Percentiles rank a stretch among this genome's conserved stretches.
These are phyloP conservation scores for Xerocomus nothofagi DNA, from an alignment of 1,284 basidiomycete genomes.

Conservation along the genomic window DNA sequence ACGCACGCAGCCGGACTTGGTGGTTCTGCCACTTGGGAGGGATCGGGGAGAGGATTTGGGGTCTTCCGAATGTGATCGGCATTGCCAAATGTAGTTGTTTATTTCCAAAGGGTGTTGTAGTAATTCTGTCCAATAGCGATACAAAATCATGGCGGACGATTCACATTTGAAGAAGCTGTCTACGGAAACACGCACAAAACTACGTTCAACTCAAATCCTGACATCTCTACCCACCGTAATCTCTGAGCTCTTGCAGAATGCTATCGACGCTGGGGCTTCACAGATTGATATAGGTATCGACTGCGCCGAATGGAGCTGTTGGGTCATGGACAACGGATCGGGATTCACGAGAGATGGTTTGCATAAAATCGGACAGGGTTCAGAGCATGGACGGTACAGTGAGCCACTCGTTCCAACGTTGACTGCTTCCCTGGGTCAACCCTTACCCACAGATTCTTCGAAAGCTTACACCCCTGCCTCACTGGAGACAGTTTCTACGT, in stretches of 20 bases:
- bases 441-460: conserved; percentile 55
- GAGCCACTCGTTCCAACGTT: conserved; percentile 29
- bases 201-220: conserved; percentile 82
- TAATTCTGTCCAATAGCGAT: too few relatives aligned
- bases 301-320: conserved; percentile 71
- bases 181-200: conserved; percentile 54
- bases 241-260: conserved; percentile 84
- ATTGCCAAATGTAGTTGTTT: conserved; percentile 32
- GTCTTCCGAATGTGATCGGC: conserved; percentile 82
- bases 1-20: conserved; percentile 21
- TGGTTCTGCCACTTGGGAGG: conserved; percentile 64
- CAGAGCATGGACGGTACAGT: conserved; percentile 66
- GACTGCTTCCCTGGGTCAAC: neutral
- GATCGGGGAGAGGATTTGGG: conserved; percentile 75
- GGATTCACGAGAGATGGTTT: conserved; percentile 70
- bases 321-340: conserved; percentile 80
- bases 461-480: conserved; percentile 60
- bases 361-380: conserved; percentile 49
- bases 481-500: conserved; percentile 57
- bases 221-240: conserved; percentile 78
- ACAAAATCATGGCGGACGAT: conserved; percentile 25
- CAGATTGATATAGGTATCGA: conserved; percentile 67
- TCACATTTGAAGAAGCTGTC: conserved; percentile 42
- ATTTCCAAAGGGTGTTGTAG: conserved; percentile 13
- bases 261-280: conserved; percentile 67